Percentiles rank a stretch among this genome's conserved stretches.
Conservation (phyloP, 805 yeast genomes). For the Yarrowia osloensis region DNA sequence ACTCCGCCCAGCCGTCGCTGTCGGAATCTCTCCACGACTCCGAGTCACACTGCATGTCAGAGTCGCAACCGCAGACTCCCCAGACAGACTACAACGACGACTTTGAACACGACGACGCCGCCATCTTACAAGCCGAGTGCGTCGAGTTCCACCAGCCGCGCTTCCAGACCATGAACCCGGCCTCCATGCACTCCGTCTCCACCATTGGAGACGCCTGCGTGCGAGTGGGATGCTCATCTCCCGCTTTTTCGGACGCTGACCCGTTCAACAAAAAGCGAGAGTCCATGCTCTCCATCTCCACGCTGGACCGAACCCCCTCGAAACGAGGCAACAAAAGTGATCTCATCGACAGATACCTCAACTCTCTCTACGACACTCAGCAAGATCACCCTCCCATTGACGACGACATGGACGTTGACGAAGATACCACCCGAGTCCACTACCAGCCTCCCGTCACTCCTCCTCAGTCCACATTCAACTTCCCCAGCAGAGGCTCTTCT, state of each 20-base stretch:
- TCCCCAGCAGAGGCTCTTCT: conserved; percentile 2
- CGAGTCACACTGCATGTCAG: conserved; percentile 23
- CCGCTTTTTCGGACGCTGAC: conserved; percentile 16
- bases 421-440: conserved; percentile 7
- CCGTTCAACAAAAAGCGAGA: conserved; percentile 25
- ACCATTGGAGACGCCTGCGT: conserved; percentile 17
- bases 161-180: conserved; percentile 4
- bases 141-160: conserved; percentile 20
- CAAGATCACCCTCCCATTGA: not conserved
- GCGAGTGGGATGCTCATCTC: conserved; percentile 17
- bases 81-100: conserved; percentile 24
- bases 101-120: conserved; percentile 16
- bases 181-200: conserved; percentile 21
- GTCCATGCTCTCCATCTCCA: conserved; percentile 15
- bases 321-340: conserved; percentile 9
- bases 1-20: conserved; percentile 17
- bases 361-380: conserved; percentile 6
- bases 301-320: conserved; percentile 15
- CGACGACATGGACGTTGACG: conserved; percentile 2
- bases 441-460: not conserved
- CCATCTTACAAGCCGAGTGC: conserved; percentile 4
- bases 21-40: conserved; percentile 22
- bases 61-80: conserved; percentile 21
- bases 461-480: not conserved
- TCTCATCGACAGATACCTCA: conserved; percentile 22